Evolutionary conservation across 1,139 yeast species (phyloP).

Genomic region (Kodamaea ohmeri): DNA sequence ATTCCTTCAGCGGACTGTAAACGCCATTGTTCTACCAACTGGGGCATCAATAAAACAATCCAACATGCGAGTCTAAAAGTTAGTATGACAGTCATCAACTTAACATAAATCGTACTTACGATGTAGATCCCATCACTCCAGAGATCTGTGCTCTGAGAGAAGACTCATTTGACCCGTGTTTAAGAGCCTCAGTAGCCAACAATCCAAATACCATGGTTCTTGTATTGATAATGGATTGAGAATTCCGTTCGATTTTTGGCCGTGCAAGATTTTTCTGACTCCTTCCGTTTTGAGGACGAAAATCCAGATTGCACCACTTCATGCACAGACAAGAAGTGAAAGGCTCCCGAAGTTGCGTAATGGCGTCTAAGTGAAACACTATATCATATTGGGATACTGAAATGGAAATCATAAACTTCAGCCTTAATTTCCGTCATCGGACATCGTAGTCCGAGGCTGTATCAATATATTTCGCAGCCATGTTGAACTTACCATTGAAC

Average conservation of each 20-base stretch:
- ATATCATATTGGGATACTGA: too few species aligned
- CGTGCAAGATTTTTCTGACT: background rate
- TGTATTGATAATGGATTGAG: background rate
- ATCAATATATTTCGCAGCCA: too few species aligned
- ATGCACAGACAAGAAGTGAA: too few species aligned
- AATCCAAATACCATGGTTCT: slow-evolving; percentile 7
- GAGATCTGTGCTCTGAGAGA: slow-evolving; percentile 35
- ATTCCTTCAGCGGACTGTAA: slow-evolving; percentile 77
- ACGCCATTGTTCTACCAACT: slow-evolving; percentile 79
- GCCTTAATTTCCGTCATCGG: too few species aligned
- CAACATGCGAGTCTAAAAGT: slow-evolving; percentile 60
- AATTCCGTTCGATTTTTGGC: background rate
- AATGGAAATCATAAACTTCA: too few species aligned
- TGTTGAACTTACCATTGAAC: too few species aligned
- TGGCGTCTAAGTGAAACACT: too few species aligned
- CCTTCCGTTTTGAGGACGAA: too few species aligned
- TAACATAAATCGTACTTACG: slow-evolving; percentile 27
- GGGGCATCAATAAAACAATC: slow-evolving; percentile 79
- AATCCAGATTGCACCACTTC: too few species aligned
- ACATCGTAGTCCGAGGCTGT: too few species aligned
- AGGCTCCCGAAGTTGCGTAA: too few species aligned
- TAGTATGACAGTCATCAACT: slow-evolving; percentile 7
- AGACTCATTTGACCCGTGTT: slow-evolving; percentile 6
- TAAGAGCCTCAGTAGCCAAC: slow-evolving; percentile 9
- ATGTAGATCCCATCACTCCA: slow-evolving; percentile 66